phyloP scores from a whole-genome alignment of 768 basidiomycete genomes.

The Tricholoma bakamatsutake region DNA sequence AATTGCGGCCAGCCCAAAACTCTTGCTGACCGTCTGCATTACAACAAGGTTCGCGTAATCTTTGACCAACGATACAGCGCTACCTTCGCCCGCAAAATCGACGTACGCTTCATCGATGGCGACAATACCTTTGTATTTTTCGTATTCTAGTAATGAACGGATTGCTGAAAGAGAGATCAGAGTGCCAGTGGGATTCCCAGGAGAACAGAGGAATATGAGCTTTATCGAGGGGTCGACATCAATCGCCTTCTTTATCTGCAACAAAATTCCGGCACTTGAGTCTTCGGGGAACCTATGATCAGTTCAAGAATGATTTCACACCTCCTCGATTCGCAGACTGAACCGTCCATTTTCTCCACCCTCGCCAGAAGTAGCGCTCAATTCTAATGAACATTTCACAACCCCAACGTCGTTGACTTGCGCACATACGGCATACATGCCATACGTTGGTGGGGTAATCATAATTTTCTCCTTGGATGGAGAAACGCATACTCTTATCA shows the following conservation, averaged over 20 bases:
- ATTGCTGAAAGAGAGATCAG: constrained; percentile 69
- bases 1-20: constrained; percentile 93
- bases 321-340: constrained; percentile 68
- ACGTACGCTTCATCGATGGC: constrained; percentile 97
- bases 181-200: constrained; percentile 95
- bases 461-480: constrained; percentile 81
- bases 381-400: constrained; percentile 67
- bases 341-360: constrained; percentile 71
- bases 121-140: constrained; percentile 84
- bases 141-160: constrained; percentile 66
- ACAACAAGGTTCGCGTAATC: constrained; percentile 88
- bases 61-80: constrained; percentile 65
- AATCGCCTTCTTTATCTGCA: constrained; percentile 66
- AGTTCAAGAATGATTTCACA: constrained; percentile 27
- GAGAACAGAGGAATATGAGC: constrained; percentile 91
- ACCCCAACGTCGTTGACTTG: constrained; percentile 90
- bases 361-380: constrained; percentile 56
- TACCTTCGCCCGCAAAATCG: constrained; percentile 71
- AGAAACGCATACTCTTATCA: constrained; percentile 83
- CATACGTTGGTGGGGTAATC: constrained; percentile 93
- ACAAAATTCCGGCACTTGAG: not conserved
- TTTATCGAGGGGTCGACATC: constrained; percentile 75
- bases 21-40: constrained; percentile 95
- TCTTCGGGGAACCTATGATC: not conserved
- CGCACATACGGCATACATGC: constrained; percentile 95